Evolutionary conservation across 2,329 filamentous ascomycete genomes (phyloP).

Genomic region (Pseudogymnoascus sp.): DNA sequence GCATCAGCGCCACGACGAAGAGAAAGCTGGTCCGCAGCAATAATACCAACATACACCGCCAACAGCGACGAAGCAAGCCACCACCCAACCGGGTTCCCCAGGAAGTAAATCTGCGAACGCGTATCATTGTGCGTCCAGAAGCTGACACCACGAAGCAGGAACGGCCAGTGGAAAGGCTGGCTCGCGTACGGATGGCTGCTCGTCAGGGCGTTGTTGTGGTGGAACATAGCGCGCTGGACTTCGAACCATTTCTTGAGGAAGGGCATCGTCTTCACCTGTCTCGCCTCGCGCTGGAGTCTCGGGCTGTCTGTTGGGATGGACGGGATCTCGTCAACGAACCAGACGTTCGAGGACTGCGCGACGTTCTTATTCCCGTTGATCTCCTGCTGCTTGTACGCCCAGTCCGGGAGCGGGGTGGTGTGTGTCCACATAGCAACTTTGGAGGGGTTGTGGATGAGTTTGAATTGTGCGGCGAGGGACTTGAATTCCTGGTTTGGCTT

Average conservation of each 20-base stretch:
- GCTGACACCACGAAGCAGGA: slow-evolving; percentile 91
- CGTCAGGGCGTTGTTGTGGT: slow-evolving; percentile 96
- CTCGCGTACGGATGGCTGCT: slow-evolving; percentile 95
- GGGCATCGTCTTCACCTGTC: slow-evolving; percentile 71
- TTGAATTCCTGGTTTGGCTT: slow-evolving; percentile 79
- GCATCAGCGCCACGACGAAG: slow-evolving; percentile 88
- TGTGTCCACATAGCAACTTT: slow-evolving; percentile 99
- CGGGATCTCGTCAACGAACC: slow-evolving; percentile 88
- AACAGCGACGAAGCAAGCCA: slow-evolving; percentile 90
- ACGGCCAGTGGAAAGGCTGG: slow-evolving; percentile 94
- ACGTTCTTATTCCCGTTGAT: slow-evolving; percentile 99
- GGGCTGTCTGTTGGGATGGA: slow-evolving; percentile 58
- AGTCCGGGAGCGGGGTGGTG: slow-evolving; percentile 87
- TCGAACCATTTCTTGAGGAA: slow-evolving; percentile 95
- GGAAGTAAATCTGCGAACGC: slow-evolving; percentile 94
- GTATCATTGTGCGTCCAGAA: slow-evolving; percentile 99
- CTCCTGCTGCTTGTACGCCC: slow-evolving; percentile 94
- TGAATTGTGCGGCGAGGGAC: slow-evolving; percentile 87
- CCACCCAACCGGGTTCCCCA: slow-evolving; percentile 95
- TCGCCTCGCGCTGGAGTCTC: slow-evolving; percentile 66
- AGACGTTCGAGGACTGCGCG: slow-evolving; percentile 80
- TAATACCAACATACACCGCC: slow-evolving; percentile 85
- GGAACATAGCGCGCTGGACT: slow-evolving; percentile 96
- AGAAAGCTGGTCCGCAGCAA: slow-evolving; percentile 88
- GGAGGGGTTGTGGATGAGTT: slow-evolving; percentile 86